Evolutionary conservation across 495 filamentous ascomycete genomes (phyloP).

Genomic region (Rusavskia elegans): DNA sequence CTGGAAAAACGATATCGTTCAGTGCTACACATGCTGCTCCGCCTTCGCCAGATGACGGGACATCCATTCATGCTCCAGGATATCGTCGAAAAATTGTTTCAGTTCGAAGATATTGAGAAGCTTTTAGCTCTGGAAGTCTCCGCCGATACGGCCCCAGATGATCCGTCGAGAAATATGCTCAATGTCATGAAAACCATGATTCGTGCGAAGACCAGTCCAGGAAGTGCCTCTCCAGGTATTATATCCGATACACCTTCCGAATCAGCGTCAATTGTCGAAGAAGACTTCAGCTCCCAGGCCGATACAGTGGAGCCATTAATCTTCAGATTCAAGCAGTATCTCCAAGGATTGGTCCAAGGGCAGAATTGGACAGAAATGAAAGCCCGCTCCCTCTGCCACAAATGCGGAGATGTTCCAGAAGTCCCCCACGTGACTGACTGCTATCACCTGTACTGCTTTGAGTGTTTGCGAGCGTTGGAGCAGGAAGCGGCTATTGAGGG

Average conservation of each 20-base stretch:
- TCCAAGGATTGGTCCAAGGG: conserved; percentile 14
- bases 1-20: neutral
- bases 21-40: conserved; percentile 22
- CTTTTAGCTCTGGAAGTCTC: conserved; percentile 10
- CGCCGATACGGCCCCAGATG: neutral
- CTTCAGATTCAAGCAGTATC: conserved; percentile 18
- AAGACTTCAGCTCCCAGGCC: conserved; percentile 3
- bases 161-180: conserved; percentile 1
- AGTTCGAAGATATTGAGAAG: conserved; percentile 22
- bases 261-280: conserved; percentile 4
- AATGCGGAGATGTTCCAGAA: conserved; percentile 17
- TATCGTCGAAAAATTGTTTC: conserved; percentile 26
- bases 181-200: conserved; percentile 9
- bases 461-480: conserved; percentile 22
- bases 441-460: conserved; percentile 31
- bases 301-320: neutral
- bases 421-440: conserved; percentile 27
- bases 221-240: neutral
- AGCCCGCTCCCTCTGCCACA: conserved; percentile 19
- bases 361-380: conserved; percentile 17
- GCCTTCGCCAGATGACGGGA: conserved; percentile 34
- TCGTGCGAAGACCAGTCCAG: conserved; percentile 1
- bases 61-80: conserved; percentile 34
- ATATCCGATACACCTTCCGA: neutral
- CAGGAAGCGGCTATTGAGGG: conserved; percentile 10